Evolutionary conservation across 2,329 filamentous ascomycete genomes (phyloP).

Genomic region (Talaromyces sp.): DNA sequence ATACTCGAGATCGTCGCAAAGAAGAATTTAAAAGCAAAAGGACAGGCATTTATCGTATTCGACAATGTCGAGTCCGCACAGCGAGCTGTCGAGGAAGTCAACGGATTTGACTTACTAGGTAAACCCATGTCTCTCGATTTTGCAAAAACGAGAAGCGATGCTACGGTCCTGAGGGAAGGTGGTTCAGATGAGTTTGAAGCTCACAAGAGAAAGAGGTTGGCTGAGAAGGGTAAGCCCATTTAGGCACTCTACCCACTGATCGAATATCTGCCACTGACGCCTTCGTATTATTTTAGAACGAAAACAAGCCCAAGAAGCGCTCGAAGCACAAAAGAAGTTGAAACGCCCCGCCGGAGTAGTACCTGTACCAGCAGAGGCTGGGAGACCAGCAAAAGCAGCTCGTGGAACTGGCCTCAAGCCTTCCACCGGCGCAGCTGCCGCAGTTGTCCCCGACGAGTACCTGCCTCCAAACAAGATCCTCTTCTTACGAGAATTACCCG

Average conservation of each 20-base stretch:
- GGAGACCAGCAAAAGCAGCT: constrained; percentile 67
- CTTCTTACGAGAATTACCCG: constrained; percentile 87
- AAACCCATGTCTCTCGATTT: constrained; percentile 84
- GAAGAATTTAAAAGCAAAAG: constrained; percentile 85
- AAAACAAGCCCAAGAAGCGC: constrained; percentile 78
- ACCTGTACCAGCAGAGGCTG: constrained; percentile 37
- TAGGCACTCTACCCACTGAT: not conserved
- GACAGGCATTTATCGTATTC: constrained; percentile 93
- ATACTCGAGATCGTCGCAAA: constrained; percentile 84
- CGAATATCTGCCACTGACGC: constrained; percentile 2
- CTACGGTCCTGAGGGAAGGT: constrained; percentile 72
- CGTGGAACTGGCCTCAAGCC: constrained; percentile 73
- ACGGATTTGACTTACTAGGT: constrained; percentile 89
- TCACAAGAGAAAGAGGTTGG: constrained; percentile 78
- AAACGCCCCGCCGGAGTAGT: constrained; percentile 58
- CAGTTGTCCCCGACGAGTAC: constrained; percentile 94
- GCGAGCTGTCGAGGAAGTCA: constrained; percentile 79
- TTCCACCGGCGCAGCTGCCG: constrained; percentile 62
- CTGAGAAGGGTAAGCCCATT: constrained; percentile 71
- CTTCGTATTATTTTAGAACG: constrained; percentile 48
- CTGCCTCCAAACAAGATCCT: constrained; percentile 95
- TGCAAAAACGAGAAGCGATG: constrained; percentile 81
- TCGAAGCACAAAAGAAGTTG: constrained; percentile 72
- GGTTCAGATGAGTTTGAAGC: constrained; percentile 76
- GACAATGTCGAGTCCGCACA: constrained; percentile 74